Conservation (phyloP, 169 alveolate species). For the Cryptosporidium tyzzeri region DNA sequence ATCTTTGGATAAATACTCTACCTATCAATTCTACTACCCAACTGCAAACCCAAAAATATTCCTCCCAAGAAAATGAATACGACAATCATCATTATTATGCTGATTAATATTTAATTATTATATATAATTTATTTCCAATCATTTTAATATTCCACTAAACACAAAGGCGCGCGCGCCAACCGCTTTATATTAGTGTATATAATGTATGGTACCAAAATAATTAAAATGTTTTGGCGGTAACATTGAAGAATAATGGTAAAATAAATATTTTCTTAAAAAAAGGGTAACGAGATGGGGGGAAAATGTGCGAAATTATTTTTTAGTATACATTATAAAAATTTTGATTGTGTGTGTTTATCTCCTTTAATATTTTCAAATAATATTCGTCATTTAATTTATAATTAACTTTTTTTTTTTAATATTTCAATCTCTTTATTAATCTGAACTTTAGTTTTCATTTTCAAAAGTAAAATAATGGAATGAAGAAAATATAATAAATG, state of each 20-base stretch:
- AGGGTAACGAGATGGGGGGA: background rate
- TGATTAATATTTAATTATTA: too few relatives aligned
- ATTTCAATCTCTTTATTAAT: too few relatives aligned
- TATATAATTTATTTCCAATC: background rate
- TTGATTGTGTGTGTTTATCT: background rate
- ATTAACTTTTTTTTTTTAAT: too few relatives aligned
- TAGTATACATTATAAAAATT: background rate
- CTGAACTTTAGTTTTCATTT: background rate
- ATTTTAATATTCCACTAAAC: too few relatives aligned
- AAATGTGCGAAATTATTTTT: background rate
- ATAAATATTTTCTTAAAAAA: too few relatives aligned
- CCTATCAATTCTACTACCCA: slow-evolving; percentile 9
- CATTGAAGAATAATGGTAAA: background rate
- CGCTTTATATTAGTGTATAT: too few relatives aligned
- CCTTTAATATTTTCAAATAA: background rate
- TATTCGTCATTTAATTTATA: too few relatives aligned
- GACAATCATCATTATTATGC: too few relatives aligned
- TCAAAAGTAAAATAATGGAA: background rate
- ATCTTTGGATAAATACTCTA: slow-evolving; percentile 31
- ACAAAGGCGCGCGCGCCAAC: background rate
- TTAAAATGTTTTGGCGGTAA: background rate
- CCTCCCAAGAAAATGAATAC: background rate
- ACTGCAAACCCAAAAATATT: slow-evolving; percentile 13
- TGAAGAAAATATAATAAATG: background rate
- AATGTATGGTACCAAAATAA: background rate